Percentiles rank a stretch among this genome's conserved stretches.
These are phyloP conservation scores for Allomyces macrogynus DNA, from an alignment of 192 early-diverging fungal genomes.

Conservation along the genomic window DNA sequence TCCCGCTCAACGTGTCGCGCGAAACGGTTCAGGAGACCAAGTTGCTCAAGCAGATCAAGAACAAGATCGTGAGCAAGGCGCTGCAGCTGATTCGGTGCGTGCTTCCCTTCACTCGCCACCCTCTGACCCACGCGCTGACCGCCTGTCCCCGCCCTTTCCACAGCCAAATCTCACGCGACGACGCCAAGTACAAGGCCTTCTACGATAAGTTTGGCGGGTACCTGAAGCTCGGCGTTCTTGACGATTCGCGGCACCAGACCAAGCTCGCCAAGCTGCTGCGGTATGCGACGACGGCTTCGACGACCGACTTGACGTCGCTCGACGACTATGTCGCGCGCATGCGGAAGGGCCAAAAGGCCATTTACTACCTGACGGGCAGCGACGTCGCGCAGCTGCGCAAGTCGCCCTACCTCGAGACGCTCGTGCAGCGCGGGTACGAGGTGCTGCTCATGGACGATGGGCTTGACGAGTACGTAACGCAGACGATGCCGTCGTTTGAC, in stretches of 20 bases:
- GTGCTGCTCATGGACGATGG: slow-evolving; percentile 62
- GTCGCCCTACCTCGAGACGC: slow-evolving; percentile 80
- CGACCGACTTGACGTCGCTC: slow-evolving; percentile 30
- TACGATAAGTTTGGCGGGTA: slow-evolving; percentile 49
- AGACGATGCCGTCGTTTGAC: slow-evolving; percentile 48
- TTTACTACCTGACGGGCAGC: slow-evolving; percentile 67
- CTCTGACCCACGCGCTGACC: slow-evolving; percentile 25
- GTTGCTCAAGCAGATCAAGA: slow-evolving; percentile 58
- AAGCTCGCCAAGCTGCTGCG: slow-evolving; percentile 68
- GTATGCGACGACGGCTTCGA: slow-evolving; percentile 42
- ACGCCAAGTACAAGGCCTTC: slow-evolving; percentile 47
- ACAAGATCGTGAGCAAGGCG: slow-evolving; percentile 71
- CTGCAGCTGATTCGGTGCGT: slow-evolving; percentile 54
- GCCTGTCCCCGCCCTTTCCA: background rate
- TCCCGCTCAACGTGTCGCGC: slow-evolving; percentile 94
- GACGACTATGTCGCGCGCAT: slow-evolving; percentile 69
- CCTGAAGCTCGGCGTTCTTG: slow-evolving; percentile 77
- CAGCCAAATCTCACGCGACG: slow-evolving; percentile 15
- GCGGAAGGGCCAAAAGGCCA: slow-evolving; percentile 74
- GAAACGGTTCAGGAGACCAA: slow-evolving; percentile 86
- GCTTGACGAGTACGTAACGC: slow-evolving; percentile 57
- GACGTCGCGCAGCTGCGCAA: slow-evolving; percentile 43
- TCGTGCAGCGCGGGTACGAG: slow-evolving; percentile 71
- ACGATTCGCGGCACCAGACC: slow-evolving; percentile 46
- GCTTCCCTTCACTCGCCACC: too few species aligned